Conservation (phyloP, 176 grass and related monocot species). For the Bromus sterilis region DNA sequence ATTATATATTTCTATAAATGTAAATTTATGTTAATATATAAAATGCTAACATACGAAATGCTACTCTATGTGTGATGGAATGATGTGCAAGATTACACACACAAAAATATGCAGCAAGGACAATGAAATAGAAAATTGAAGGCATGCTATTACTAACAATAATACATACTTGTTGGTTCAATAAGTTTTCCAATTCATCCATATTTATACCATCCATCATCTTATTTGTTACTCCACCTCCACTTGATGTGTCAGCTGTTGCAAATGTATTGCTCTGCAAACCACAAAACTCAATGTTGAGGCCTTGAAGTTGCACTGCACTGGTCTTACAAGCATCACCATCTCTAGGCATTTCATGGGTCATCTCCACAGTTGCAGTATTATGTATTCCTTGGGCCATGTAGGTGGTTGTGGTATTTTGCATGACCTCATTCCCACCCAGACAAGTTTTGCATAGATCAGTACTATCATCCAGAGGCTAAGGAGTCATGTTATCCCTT, state of each 20-base stretch:
- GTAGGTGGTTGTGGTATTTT: not conserved
- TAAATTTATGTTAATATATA: too few relatives aligned
- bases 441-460: too few relatives aligned
- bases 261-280: not conserved
- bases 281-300: not conserved
- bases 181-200: not conserved
- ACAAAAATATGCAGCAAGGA: too few relatives aligned
- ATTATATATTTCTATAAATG: too few relatives aligned
- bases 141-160: not conserved
- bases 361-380: not conserved
- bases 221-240: not conserved
- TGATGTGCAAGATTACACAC: too few relatives aligned
- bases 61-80: too few relatives aligned
- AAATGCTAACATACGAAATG: too few relatives aligned
- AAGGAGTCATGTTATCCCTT: too few relatives aligned
- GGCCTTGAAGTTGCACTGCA: not conserved
- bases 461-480: too few relatives aligned
- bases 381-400: not conserved
- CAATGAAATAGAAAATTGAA: not conserved
- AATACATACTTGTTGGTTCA: not conserved
- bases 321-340: not conserved
- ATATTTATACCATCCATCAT: not conserved
- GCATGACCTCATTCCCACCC: too few relatives aligned
- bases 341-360: not conserved
- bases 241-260: not conserved